Base-by-base conservation (phyloP, 2,329 filamentous ascomycete species). In the Aspergillus arachidicola region DNA sequence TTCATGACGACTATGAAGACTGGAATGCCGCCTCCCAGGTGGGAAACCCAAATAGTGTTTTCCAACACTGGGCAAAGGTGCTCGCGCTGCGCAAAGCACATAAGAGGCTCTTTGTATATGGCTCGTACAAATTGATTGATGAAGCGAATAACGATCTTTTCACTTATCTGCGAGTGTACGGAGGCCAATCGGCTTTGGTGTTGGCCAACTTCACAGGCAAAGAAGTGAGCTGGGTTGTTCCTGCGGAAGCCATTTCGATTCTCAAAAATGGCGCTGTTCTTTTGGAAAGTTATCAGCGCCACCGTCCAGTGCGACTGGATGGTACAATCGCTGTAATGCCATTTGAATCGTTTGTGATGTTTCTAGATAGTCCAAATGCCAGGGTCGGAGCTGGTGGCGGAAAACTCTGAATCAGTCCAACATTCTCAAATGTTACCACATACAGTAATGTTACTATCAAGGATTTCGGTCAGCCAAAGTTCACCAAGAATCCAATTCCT, bases 1-100 rank as follows among this genome's bases (percentile, higher is more conserved):
- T 87, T 41, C 87, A 91, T 72, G 85, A 88, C 61, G 84, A 87
- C 70, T 88, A 87, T 72, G 72, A 72, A 3, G 73, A 79, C n/a
- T 80, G 89, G 77, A 93, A 93, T 70, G 89, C 86, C 36, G 83
- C 54, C 16, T 19, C 38, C 38, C 38, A 41, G 19, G 16, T 41
- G 38, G 19, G 16, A 3, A n/a, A 41, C 2, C 38, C 38, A 41
- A n/a, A 41, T 19, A 41, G 38, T 41, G 38, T 41, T 41, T 41
- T 41, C 38, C 38, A 41, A n/a, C 16, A 41, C 19, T 41, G 38
- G 38, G 38, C 38, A 4, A n/a, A 41, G 7, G 38, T 41, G 6
- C 38, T 41, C 16, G 7, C 16, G 6, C 19, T 41, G 6, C 38
- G 38, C 38, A 41, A 41, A n/a, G 9, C 38, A n/a, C 3, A 41